Base-by-base conservation (phyloP, 1,284 basidiomycete genomes). In the Cutaneotrichosporon cutaneum region DNA sequence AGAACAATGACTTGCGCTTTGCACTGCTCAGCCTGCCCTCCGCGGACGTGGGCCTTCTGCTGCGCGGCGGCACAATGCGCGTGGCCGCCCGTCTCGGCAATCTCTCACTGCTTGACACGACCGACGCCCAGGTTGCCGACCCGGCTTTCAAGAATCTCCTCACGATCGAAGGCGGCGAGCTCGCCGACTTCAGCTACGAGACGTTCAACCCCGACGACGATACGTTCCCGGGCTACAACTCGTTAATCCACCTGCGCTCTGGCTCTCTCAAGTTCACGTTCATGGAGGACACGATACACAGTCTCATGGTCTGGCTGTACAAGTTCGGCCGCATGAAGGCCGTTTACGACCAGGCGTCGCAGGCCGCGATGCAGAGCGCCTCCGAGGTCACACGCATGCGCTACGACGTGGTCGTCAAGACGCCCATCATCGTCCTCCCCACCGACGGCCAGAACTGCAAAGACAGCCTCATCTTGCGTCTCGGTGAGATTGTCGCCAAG, bases 131-230 rank as follows among this genome's bases (percentile, higher is more conserved):
- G 36, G 83, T 85, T 21, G 83, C 86, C 1, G 85, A 88, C 59
- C 77, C 76, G 0, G 68, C 75, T 14, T 96, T 95, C 82, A 90
- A 91, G 72, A 86, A 93, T 71, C 84, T 99, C 10, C 81, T 99
- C 59, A 90, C 92, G 32, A 99, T 99, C 60, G 92, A 99, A 74
- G 96, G 94, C 42, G 87, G 93, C 70, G 91, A 99, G 76, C 87
- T 99, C 53, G 95, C 94, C 26, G 91, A 97, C 76, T 94, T 99
- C 81, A 87, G 86, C 59, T 98, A 99, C 78, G 90, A 97, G 79
- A 99, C 94, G 0, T 95, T 88, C 78, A 90, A 95, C 76, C 77
- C 81, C 3, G 71, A 69, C 10, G 83, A 85, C 39, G 62, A 71
- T 7, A 82, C 83, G 1, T 90, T 92, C 77, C 83, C 85, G 2